Evolutionary conservation across 75 land plant species (phyloP), one percentile per base, ranked within the genome.

Genomic region (Pseudotsuga menziesii): DNA sequence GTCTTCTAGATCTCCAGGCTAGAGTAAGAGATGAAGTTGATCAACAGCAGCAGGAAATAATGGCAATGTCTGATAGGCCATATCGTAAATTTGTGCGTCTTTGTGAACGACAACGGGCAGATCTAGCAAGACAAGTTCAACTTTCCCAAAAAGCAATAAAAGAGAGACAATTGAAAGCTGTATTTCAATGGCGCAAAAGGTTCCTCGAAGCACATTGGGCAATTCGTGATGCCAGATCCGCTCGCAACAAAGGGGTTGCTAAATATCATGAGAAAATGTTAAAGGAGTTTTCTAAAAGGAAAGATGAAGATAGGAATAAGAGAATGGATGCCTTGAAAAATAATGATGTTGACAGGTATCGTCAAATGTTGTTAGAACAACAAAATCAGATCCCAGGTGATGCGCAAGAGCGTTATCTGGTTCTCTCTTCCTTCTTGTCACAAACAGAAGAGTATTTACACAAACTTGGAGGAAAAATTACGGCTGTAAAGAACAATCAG

Each of bases 251-350:
- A 76, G 99, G 99, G 61, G 91, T 97, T 75, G 96, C 96, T 14
- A 97, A 97, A 83, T 97, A 92, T 79, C 99, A 97, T 84, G 99
- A 97, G 76, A 91, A 91, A 78, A 92, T 93, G 91, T 69, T 97
- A 76, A 81, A 92, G 76, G 99, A 97, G 75, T 97, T 93, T 70
- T 94, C 99, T 9, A 97, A 97, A 83, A 89, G 85, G 70, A 95
- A 93, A 76, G 99, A 95, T 90, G 99, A 97, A 79, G 98, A 87
- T 70, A 80, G 98, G 22, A 93, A 84, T 73, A 93, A 87, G 84
- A 88, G 99, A 77, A 97, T 97, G 99, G 99, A 97, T 72, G 99
- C 99, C 1, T 87, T 97, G 86, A 97, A 97, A 81, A 97, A 97
- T 73, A 97, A 97, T 88, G 99, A 97, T 80, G 98, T 97, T 22